Conservation (phyloP, 2,329 filamentous ascomycete species). For the Penicillium psychrosexuale region DNA sequence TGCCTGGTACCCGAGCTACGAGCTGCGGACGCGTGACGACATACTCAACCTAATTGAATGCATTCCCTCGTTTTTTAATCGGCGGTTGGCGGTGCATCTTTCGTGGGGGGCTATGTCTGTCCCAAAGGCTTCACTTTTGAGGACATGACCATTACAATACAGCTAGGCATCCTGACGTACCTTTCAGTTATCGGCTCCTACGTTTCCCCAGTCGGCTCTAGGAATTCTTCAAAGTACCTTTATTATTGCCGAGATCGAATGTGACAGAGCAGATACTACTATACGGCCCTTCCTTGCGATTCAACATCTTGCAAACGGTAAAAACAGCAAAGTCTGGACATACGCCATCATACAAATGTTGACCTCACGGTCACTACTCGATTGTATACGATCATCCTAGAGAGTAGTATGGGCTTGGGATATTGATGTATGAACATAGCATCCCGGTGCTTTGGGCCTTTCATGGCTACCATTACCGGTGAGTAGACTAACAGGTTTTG, state of each 20-base stretch:
- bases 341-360: slow-evolving; percentile 7
- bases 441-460: not conserved
- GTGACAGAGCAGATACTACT: slow-evolving; percentile 12
- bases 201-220: slow-evolving; percentile 38
- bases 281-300: slow-evolving; percentile 6
- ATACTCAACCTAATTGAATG: slow-evolving; percentile 68
- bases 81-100: slow-evolving; percentile 14
- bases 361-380: slow-evolving; percentile 4
- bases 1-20: slow-evolving; percentile 53
- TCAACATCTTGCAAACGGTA: slow-evolving; percentile 9
- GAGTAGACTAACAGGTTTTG: not conserved
- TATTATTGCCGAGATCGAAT: slow-evolving; percentile 12
- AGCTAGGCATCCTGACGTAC: not conserved
- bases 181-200: slow-evolving; percentile 59
- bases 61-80: slow-evolving; percentile 59
- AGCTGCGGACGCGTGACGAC: slow-evolving; percentile 69
- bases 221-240: no score
- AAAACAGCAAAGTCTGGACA: slow-evolving; percentile 14
- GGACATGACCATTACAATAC: not conserved
- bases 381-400: not conserved
- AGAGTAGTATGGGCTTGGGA: not conserved
- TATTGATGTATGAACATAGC: not conserved
- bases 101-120: not conserved
- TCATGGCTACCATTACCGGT: not conserved
- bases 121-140: not conserved